Base-by-base conservation (phyloP, 2,329 filamentous ascomycete genomes). In the Ophiostoma tasmaniense region DNA sequence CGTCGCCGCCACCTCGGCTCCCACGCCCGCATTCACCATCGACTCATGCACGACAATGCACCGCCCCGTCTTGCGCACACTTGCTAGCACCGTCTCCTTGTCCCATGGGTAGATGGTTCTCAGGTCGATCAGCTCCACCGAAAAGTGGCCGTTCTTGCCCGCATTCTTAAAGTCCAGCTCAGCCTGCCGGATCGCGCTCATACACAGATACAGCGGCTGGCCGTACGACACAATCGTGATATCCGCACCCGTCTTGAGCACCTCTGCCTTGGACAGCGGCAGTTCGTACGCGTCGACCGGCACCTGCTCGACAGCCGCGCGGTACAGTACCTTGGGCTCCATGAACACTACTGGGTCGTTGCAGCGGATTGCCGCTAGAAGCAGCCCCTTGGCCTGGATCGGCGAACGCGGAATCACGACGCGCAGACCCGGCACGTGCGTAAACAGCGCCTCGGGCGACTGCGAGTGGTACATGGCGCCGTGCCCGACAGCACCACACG, bases 31-130 rank as follows among this genome's bases (percentile, higher is more conserved):
- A 74, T 96, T 97, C 72, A 93, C 84, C 90, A 95, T 96, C 69
- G 92, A 89, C 79, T 97, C 93, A 76, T 97, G 93, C 7, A 97
- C 93, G 1, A 97, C 89, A 68, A 97, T 85, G 52, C 90, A 92
- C 70, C 92, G 81, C 0, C 93, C 93, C 0, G 93, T 97, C 82
- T 95, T 96, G 74, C 85, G 87, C 17, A 96, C 93, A 72, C 93
- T 97, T 67, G 89, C 81, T 70, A 96, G 82, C 1, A 97, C 85
- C 0, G 90, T 90, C 76, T 89, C 83, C 75, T 91, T 87, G 77
- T 97, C 93, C 93, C 93, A 97, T 0, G 93, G 93, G 75, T 96
- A 97, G 67, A 97, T 84, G 0, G 93, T 96, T 69, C 93, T 84
- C 69, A 97, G 80, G 76, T 97, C 93, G 71, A 97, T 92, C 69